Conservation (phyloP, 2,329 filamentous ascomycete species). For the Emmonsia crescens region DNA sequence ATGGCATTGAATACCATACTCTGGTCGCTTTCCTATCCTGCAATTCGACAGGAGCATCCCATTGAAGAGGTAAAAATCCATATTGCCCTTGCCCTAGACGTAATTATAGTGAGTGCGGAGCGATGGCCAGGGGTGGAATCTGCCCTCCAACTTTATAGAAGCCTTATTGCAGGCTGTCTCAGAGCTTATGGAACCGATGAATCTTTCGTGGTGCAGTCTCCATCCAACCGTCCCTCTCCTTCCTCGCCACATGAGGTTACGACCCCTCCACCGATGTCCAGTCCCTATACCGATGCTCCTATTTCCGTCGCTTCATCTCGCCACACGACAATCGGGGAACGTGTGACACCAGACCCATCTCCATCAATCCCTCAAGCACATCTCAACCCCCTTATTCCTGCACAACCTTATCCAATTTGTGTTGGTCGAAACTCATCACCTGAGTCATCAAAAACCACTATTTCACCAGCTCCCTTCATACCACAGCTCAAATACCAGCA, state of each 20-base stretch:
- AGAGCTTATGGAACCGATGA: conserved; percentile 67
- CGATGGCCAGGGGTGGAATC: conserved; percentile 86
- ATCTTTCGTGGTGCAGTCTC: conserved; percentile 41
- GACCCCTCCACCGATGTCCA: conserved; percentile 31
- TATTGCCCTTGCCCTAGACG: conserved; percentile 63
- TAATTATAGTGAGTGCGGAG: conserved; percentile 68
- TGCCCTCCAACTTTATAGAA: conserved; percentile 75
- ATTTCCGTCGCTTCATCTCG: conserved; percentile 26
- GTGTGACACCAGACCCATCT: conserved; percentile 15
- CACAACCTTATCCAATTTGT: not conserved
- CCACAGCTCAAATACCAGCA: not conserved
- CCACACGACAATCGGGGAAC: conserved; percentile 19
- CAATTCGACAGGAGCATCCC: conserved; percentile 62
- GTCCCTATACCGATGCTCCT: conserved; percentile 30
- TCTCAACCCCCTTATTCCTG: not conserved
- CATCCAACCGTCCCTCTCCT: conserved; percentile 33
- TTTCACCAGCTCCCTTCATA: not conserved
- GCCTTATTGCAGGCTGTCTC: conserved; percentile 73
- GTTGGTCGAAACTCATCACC: not conserved
- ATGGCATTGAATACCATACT: conserved; percentile 86
- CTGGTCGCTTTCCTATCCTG: conserved; percentile 81
- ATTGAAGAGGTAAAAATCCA: conserved; percentile 67
- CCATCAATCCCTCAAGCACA: conserved; percentile 20
- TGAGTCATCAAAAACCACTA: not conserved
- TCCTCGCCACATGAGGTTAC: conserved; percentile 29